Evolutionary conservation across 116 monocot genomes (phyloP).

Genomic region (Zostera marina): DNA sequence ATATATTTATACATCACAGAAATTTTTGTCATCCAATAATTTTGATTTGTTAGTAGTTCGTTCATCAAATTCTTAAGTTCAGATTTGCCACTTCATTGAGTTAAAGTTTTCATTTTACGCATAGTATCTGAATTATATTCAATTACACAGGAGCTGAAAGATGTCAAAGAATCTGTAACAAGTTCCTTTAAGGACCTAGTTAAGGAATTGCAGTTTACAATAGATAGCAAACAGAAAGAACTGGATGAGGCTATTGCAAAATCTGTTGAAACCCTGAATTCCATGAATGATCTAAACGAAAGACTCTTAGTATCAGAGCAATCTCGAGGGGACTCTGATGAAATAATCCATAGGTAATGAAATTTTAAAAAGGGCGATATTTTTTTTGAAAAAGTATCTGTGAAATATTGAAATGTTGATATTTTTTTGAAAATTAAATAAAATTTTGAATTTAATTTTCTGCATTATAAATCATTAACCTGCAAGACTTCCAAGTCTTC

Average conservation of each 20-base stretch:
- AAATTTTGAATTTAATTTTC: too few species aligned
- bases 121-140: not conserved
- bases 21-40: not conserved
- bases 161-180: conserved; percentile 55
- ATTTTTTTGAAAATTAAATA: too few species aligned
- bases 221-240: conserved; percentile 56
- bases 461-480: too few species aligned
- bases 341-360: conserved; percentile 71
- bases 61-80: not conserved
- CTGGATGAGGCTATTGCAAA: conserved; percentile 21
- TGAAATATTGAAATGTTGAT: too few species aligned
- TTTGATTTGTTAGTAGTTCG: not conserved
- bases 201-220: conserved; percentile 30
- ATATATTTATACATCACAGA: too few species aligned
- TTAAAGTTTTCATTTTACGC: not conserved
- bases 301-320: conserved; percentile 65
- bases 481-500: too few species aligned
- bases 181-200: conserved; percentile 51
- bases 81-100: not conserved
- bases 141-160: conserved; percentile 51
- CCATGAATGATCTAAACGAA: conserved; percentile 75
- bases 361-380: too few species aligned
- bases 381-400: too few species aligned
- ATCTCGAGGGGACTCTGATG: conserved; percentile 76
- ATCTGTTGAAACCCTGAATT: conserved; percentile 24